These are phyloP conservation scores for Phaeosphaeriaceae sp. DNA, from an alignment of 2,329 filamentous ascomycete genomes.

Conservation along the genomic window DNA sequence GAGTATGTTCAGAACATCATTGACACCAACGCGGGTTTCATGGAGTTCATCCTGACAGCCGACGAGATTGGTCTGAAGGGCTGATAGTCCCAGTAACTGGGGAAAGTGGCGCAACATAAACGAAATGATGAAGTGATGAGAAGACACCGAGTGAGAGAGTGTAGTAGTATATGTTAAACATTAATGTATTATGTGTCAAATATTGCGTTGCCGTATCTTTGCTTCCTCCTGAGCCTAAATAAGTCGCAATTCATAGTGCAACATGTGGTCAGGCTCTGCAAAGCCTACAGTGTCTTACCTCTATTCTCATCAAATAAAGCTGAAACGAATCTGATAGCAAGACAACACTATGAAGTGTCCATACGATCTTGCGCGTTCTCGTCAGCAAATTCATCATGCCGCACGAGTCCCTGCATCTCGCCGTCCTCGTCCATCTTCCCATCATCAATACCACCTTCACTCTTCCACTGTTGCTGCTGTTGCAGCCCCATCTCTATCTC, in stretches of 20 bases:
- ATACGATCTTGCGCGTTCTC: not conserved
- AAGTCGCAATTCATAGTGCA: not conserved
- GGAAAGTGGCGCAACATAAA: not conserved
- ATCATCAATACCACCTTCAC: no score
- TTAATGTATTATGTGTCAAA: constrained; percentile 3
- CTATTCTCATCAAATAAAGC: no score
- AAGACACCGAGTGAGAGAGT: not conserved
- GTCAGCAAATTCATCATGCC: not conserved
- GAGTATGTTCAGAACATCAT: constrained; percentile 52
- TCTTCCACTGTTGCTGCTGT: not conserved
- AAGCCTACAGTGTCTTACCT: no score
- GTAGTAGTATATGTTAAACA: constrained; percentile 6
- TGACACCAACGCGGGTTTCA: constrained; percentile 52
- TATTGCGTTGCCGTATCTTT: not conserved
- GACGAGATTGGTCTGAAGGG: constrained; percentile 41
- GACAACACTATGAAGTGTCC: no score
- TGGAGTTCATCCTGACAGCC: constrained; percentile 50
- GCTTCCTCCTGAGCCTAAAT: no score
- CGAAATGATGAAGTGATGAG: not conserved
- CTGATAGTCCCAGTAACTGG: not conserved
- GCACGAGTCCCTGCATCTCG: not conserved
- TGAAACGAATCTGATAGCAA: no score
- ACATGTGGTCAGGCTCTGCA: not conserved
- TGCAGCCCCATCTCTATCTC: not conserved
- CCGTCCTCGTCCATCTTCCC: no score